These are phyloP conservation scores for Medakamo hakoo DNA, from an alignment of 139 green algal genomes.

Conservation along the genomic window DNA sequence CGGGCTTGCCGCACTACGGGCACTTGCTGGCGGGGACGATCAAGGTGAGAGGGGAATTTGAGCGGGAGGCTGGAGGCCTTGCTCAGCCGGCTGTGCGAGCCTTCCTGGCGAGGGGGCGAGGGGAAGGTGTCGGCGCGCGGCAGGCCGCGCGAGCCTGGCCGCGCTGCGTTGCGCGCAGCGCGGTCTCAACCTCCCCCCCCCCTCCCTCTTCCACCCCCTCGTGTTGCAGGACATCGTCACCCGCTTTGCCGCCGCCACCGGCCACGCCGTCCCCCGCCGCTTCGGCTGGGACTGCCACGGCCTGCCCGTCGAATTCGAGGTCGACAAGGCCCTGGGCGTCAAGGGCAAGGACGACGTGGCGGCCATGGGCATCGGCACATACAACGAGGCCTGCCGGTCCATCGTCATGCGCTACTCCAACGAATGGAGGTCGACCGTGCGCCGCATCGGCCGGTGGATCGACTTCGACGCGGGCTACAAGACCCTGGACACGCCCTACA, in stretches of 20 bases:
- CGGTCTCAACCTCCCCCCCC: too few relatives aligned
- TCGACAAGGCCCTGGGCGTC: conserved; percentile 95
- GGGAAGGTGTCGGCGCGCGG: too few relatives aligned
- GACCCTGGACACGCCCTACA: conserved; percentile 90
- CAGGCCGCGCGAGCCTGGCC: too few relatives aligned
- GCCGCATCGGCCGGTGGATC: conserved; percentile 93
- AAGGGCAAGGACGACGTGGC: conserved; percentile 75
- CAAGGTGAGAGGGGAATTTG: conserved; percentile 70
- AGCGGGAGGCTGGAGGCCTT: background rate
- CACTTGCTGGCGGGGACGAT: conserved; percentile 96
- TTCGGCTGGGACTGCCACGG: conserved; percentile 99
- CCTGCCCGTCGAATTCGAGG: conserved; percentile 97
- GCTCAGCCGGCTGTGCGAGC: background rate
- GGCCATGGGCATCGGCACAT: conserved; percentile 86
- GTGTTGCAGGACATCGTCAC: conserved; percentile 88
- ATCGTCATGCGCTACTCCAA: conserved; percentile 97
- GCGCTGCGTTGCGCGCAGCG: too few relatives aligned
- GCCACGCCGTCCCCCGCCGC: conserved; percentile 71
- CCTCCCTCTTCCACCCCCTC: too few relatives aligned
- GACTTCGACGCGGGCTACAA: conserved; percentile 95
- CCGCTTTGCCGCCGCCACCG: conserved; percentile 71
- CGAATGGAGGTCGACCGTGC: conserved; percentile 90
- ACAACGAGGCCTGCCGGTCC: conserved; percentile 97
- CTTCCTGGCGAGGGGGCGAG: too few relatives aligned
- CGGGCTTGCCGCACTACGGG: conserved; percentile 94